Percentiles rank a stretch among this genome's conserved stretches.
Evolutionary conservation across 257 asterid genomes (phyloP).

Genomic region (Solanum piurae): DNA sequence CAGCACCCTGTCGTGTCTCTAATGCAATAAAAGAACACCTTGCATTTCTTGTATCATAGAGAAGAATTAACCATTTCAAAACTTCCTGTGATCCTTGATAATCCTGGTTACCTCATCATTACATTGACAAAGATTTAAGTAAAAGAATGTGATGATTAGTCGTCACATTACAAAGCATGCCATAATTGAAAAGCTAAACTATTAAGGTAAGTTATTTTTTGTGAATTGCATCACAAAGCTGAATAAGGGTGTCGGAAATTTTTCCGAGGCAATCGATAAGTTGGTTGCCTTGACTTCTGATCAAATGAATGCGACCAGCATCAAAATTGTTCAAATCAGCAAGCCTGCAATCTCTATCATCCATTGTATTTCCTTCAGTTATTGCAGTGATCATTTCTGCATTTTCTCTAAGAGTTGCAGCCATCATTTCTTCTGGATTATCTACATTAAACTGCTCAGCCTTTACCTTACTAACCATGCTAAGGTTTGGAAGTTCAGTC

Average conservation of each 20-base stretch:
- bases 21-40: background rate
- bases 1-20: background rate
- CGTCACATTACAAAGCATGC: background rate
- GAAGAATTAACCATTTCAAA: background rate
- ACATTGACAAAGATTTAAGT: background rate
- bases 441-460: conserved; percentile 18
- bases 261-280: conserved; percentile 53
- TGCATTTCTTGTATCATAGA: background rate
- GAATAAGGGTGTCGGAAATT: conserved; percentile 44
- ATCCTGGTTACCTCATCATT: background rate
- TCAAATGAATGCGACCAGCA: conserved; percentile 29
- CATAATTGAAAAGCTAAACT: background rate
- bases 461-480: conserved; percentile 2
- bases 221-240: conserved; percentile 40
- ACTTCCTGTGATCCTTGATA: background rate
- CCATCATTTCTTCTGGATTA: conserved; percentile 33
- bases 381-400: conserved; percentile 42
- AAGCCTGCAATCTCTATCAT: conserved; percentile 35
- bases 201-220: background rate
- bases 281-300: conserved; percentile 54
- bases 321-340: conserved; percentile 35
- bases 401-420: conserved; percentile 34
- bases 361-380: conserved; percentile 36
- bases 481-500: conserved; percentile 1
- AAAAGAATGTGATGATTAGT: background rate